phyloP scores from a whole-genome alignment of 148 eudicot species.

The Nepenthes mirabilis region DNA sequence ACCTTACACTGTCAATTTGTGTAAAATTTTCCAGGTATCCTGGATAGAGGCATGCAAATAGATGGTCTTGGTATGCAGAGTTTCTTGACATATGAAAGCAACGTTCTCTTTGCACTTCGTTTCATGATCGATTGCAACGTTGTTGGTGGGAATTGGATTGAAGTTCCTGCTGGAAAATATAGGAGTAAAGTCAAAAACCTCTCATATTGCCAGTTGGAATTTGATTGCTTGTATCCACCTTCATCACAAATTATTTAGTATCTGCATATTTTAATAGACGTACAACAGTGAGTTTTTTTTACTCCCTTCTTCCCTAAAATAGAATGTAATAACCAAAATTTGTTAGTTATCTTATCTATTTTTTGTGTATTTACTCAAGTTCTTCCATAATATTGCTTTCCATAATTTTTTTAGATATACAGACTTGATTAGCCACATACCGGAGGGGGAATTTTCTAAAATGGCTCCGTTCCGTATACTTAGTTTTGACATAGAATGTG shows the following conservation, averaged over 20 bases:
- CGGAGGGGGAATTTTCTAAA: constrained; percentile 90
- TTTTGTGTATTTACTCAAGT: neutral
- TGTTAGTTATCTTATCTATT: neutral
- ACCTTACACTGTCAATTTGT: too few species aligned
- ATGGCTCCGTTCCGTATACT: constrained; percentile 98
- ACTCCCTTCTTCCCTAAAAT: too few species aligned
- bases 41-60: constrained; percentile 84
- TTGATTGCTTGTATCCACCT: constrained; percentile 91
- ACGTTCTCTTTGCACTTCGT: constrained; percentile 85
- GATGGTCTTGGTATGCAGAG: constrained; percentile 85
- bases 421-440: constrained; percentile 79
- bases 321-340: neutral
- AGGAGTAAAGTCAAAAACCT: constrained; percentile 40
- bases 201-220: constrained; percentile 83
- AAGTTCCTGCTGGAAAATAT: constrained; percentile 72
- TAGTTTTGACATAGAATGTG: constrained; percentile 98
- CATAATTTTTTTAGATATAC: constrained; percentile 46
- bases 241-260: neutral
- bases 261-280: neutral
- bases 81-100: constrained; percentile 94
- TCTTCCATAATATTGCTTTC: constrained; percentile 4
- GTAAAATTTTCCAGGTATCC: constrained; percentile 46
- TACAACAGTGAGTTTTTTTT: too few species aligned
- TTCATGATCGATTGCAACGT: constrained; percentile 95
- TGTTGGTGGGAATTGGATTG: constrained; percentile 98